Percentiles rank a stretch among this genome's conserved stretches.
Conservation (phyloP, 208 protist species). For the Angomonas deanei region DNA sequence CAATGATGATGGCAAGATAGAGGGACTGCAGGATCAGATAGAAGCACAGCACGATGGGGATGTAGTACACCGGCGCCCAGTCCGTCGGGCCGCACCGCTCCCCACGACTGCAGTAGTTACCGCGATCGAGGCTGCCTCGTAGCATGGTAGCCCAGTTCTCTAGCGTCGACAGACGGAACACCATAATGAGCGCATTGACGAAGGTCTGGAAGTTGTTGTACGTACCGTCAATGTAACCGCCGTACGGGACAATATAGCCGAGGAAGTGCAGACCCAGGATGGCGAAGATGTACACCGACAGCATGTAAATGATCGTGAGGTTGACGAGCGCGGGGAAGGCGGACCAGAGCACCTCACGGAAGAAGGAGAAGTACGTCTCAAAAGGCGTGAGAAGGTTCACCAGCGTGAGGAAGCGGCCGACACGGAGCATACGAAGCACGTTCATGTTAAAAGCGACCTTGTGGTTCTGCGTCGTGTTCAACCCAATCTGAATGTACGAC, state of each 20-base stretch:
- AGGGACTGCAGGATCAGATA: conserved; percentile 63
- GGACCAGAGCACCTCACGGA: conserved; percentile 57
- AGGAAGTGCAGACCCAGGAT: conserved; percentile 87
- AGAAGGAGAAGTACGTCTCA: conserved; percentile 44
- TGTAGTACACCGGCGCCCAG: conserved; percentile 84
- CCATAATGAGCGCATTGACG: conserved; percentile 82
- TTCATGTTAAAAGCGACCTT: conserved; percentile 85
- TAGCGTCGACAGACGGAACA: conserved; percentile 82
- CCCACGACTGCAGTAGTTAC: conserved; percentile 35
- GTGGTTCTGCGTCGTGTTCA: conserved; percentile 42
- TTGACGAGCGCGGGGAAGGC: conserved; percentile 69
- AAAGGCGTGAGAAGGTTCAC: conserved; percentile 46
- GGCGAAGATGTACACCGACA: conserved; percentile 85
- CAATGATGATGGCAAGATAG: conserved; percentile 81
- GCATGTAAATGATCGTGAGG: conserved; percentile 72
- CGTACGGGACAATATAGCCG: conserved; percentile 71
- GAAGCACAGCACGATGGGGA: conserved; percentile 77
- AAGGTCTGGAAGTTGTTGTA: conserved; percentile 89
- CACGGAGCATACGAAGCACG: conserved; percentile 78
- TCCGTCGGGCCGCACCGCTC: conserved; percentile 62
- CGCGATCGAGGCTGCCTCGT: conserved; percentile 59
- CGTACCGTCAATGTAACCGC: conserved; percentile 57
- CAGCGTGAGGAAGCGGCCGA: conserved; percentile 63
- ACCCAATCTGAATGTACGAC: conserved; percentile 76
- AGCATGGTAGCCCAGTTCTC: conserved; percentile 86